These are phyloP conservation scores for Sclerotinia minor DNA, from an alignment of 2,329 filamentous ascomycete genomes.

Conservation along the genomic window DNA sequence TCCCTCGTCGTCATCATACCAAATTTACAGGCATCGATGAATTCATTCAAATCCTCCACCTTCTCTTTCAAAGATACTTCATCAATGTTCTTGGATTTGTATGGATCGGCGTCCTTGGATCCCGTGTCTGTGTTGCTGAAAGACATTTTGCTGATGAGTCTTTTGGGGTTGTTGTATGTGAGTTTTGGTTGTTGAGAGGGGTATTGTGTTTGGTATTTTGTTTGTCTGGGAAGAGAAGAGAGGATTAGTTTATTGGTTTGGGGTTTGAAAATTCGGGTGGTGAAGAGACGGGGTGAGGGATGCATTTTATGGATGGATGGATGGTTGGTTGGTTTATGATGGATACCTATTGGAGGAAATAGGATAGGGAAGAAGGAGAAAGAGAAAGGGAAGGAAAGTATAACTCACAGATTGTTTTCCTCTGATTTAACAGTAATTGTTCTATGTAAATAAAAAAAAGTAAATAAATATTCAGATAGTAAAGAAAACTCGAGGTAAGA, in stretches of 20 bases:
- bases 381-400: neutral
- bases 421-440: neutral
- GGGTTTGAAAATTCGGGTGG: neutral
- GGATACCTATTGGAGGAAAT: neutral
- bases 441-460: neutral
- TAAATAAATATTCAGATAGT: neutral
- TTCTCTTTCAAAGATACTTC: slow-evolving; percentile 66
- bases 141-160: slow-evolving; percentile 34
- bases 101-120: slow-evolving; percentile 69
- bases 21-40: slow-evolving; percentile 74
- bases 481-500: neutral
- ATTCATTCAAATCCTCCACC: slow-evolving; percentile 69
- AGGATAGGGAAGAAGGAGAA: no score
- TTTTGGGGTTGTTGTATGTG: neutral
- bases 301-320: neutral
- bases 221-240: slow-evolving; percentile 8
- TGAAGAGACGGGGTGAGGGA: neutral
- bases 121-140: slow-evolving; percentile 63
- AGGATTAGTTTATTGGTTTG: neutral
- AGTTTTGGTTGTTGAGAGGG: neutral
- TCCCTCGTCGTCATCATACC: slow-evolving; percentile 85
- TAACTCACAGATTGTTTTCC: neutral
- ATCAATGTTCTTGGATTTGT: slow-evolving; percentile 71
- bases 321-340: no score
- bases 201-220: neutral